Percentiles rank a stretch among this genome's conserved stretches.
Conservation (phyloP, 306 rosid species). For the Cyamopsis tetragonoloba region DNA sequence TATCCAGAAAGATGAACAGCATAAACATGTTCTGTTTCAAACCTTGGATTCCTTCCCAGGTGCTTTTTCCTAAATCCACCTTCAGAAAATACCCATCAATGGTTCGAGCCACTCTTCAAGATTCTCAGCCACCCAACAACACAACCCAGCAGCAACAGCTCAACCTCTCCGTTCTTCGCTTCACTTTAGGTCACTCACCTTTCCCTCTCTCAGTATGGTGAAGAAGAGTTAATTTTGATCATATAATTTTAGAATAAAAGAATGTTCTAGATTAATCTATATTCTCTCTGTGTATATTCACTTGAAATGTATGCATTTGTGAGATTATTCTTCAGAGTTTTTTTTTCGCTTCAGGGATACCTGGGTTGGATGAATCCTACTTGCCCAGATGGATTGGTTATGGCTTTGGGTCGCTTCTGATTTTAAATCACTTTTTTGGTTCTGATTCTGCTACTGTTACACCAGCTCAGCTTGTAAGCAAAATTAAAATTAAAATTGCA, state of each 20-base stretch:
- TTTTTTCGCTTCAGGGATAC: slow-evolving; percentile 54
- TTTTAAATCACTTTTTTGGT: slow-evolving; percentile 68
- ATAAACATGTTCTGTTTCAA: neutral
- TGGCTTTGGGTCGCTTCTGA: slow-evolving; percentile 78
- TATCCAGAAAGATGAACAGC: slow-evolving; percentile 33
- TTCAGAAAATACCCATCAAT: slow-evolving; percentile 18
- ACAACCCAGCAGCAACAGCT: slow-evolving; percentile 42
- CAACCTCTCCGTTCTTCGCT: slow-evolving; percentile 87
- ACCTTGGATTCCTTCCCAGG: slow-evolving; percentile 32
- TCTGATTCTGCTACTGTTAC: slow-evolving; percentile 50
- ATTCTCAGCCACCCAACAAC: slow-evolving; percentile 42
- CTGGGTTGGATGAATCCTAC: slow-evolving; percentile 93
- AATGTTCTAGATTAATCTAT: too few relatives aligned
- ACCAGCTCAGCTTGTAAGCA: slow-evolving; percentile 60
- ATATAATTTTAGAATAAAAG: too few relatives aligned
- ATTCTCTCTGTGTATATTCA: too few relatives aligned
- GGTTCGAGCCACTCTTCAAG: slow-evolving; percentile 51
- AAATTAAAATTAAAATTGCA: neutral
- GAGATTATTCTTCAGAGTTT: neutral
- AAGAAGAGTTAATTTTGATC: too few relatives aligned
- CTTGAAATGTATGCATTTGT: neutral
- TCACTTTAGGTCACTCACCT: slow-evolving; percentile 62
- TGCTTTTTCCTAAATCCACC: slow-evolving; percentile 28
- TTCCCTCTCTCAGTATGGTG: slow-evolving; percentile 10
- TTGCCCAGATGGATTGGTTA: slow-evolving; percentile 97